A percentile compares a stretch with the other conserved stretches of the same genome.
Evolutionary conservation across 331 rosid species (phyloP).

Genomic region (Dryas integrifolia): DNA sequence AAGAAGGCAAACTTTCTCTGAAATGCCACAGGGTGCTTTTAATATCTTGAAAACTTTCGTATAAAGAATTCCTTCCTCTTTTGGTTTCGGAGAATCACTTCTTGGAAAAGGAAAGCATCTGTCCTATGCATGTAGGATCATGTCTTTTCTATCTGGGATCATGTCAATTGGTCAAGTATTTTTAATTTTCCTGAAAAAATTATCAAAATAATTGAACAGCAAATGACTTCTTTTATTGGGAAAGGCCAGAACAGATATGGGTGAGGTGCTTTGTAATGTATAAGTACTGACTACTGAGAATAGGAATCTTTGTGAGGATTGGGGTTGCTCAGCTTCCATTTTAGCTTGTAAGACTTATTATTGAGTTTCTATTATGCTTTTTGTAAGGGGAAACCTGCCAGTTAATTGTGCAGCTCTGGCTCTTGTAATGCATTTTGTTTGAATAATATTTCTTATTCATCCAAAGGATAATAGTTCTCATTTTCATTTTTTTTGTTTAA

Average conservation of each 20-base stretch:
- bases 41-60: background rate
- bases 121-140: background rate
- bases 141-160: background rate
- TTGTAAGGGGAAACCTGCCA: background rate
- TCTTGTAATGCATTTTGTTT: background rate
- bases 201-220: too few relatives aligned
- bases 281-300: background rate
- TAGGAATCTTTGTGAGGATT: background rate
- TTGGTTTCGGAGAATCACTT: background rate
- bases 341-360: background rate
- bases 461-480: background rate
- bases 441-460: background rate
- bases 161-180: background rate
- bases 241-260: background rate
- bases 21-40: background rate
- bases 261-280: background rate
- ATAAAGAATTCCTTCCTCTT: background rate
- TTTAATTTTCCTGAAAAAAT: background rate
- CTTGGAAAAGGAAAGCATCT: background rate
- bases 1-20: background rate
- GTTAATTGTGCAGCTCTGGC: background rate
- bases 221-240: background rate
- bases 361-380: background rate
- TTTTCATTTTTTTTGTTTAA: background rate
- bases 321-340: background rate